Evolutionary conservation across 2,329 filamentous ascomycete species (phyloP), one percentile per base, ranked within the genome.

Genomic region (Bisporella sp.): DNA sequence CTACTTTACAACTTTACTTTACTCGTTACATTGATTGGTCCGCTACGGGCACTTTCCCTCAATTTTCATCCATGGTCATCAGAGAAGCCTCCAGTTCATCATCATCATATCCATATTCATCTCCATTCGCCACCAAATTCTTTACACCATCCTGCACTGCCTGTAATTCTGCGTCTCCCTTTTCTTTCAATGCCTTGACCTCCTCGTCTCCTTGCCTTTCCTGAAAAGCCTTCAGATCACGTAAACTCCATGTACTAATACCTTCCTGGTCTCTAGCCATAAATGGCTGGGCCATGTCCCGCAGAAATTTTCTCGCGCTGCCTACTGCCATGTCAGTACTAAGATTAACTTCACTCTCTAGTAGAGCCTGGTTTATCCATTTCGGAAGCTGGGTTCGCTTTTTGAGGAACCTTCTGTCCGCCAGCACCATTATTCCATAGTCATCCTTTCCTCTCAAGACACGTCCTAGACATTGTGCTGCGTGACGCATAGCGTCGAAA

Each of bases 401-500:
- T 72, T 93, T 95, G 66, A 89, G 85, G 68, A 96, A 99, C 13
- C 93, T 82, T 41, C 89, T 84, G 67, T 99, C 93, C 2, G 95
- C 93, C 31, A 99, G 76, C 4, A 99, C 92, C 93, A 99, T 99
- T 73, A 99, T 89, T n/a, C 93, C 93, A 68, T 99, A 99, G 69
- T 99, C 93, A 65, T 99, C 95, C 68, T 99, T 99, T 29, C 93
- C 93, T 61, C 93, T 79, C 55, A 99, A 74, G 41, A 99, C 93
- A 65, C 93, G 91, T 11, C 93, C 95, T 1, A 99, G 75, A 64
- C 93, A 99, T 66, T 99, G 93, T 1, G 93, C 92, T 11, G 93
- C 93, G 66, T 99, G 93, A n/a, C 93, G 84, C 92, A 99, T 99
- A 28, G 93, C 93, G 65, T 99, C 93, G 74, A 99, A 99, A 21